phyloP scores from a whole-genome alignment of 306 rosid genomes.

The Trifolium subterraneum region DNA sequence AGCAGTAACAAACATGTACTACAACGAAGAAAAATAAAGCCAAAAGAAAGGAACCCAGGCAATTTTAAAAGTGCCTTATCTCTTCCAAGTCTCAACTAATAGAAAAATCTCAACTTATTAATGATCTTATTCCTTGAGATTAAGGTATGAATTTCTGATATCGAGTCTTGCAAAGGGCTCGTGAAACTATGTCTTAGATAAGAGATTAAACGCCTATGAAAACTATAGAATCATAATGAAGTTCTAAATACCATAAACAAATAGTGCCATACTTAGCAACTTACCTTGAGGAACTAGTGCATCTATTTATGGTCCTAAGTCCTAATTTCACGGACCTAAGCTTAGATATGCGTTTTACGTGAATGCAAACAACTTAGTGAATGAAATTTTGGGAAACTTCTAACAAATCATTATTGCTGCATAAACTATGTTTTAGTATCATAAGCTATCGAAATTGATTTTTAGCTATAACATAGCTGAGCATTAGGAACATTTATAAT shows the following conservation, averaged over 20 bases:
- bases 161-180: not conserved
- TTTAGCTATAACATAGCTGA: slow-evolving; percentile 14
- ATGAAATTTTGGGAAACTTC: slow-evolving; percentile 10
- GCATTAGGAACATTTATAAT: slow-evolving; percentile 19
- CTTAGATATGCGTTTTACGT: not conserved
- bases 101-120: not conserved
- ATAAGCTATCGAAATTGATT: slow-evolving; percentile 22
- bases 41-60: not conserved
- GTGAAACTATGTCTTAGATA: not conserved
- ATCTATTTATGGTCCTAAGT: not conserved
- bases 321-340: not conserved
- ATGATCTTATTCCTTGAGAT: slow-evolving; percentile 2
- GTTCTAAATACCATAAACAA: slow-evolving; percentile 26
- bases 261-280: not conserved
- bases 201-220: not conserved
- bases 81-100: not conserved
- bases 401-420: slow-evolving; percentile 11
- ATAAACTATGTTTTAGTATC: slow-evolving; percentile 14
- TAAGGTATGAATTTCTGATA: not conserved
- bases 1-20: no score
- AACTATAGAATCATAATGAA: not conserved
- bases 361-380: not conserved
- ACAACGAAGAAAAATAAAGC: not conserved
- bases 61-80: not conserved
- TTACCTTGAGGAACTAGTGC: not conserved